Conservation (phyloP, 2,329 filamentous ascomycete genomes). For the Botrytis fabae region DNA sequence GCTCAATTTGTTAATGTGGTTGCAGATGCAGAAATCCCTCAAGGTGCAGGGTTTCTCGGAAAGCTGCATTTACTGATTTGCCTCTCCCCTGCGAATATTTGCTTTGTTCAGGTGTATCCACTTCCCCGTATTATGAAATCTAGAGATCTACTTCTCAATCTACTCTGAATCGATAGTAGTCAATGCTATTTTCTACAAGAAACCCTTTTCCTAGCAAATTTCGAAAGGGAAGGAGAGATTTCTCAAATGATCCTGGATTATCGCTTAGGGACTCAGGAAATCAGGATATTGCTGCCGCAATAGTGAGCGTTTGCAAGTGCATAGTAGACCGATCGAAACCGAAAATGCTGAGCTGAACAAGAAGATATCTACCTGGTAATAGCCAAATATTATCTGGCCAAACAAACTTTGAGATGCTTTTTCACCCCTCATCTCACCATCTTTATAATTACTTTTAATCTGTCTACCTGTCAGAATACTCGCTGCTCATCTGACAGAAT, state of each 20-base stretch:
- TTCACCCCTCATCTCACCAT: fast-evolving
- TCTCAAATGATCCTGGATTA: not conserved
- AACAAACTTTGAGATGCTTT: not conserved
- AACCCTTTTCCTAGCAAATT: not conserved
- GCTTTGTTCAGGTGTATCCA: not conserved
- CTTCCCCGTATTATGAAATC: not conserved
- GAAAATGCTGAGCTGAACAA: fast-evolving
- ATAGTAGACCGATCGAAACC: not conserved
- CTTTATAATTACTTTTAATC: not conserved
- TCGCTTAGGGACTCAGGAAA: not conserved
- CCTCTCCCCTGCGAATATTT: not conserved
- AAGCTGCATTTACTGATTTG: not conserved
- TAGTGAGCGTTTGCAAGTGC: slow-evolving; percentile 3
- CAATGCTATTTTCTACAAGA: not conserved
- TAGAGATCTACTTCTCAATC: fast-evolving
- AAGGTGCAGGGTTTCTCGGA: not conserved
- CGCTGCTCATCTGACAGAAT: not conserved
- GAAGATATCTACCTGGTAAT: not conserved
- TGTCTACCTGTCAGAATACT: no score
- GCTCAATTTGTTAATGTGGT: not conserved
- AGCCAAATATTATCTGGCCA: not conserved
- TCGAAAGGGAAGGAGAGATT: not conserved
- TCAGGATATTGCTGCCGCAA: no score
- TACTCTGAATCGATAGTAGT: not conserved
- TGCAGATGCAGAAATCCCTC: not conserved